These are phyloP conservation scores for Hygrocybe punicea DNA, from an alignment of 768 basidiomycete genomes.

Conservation along the genomic window DNA sequence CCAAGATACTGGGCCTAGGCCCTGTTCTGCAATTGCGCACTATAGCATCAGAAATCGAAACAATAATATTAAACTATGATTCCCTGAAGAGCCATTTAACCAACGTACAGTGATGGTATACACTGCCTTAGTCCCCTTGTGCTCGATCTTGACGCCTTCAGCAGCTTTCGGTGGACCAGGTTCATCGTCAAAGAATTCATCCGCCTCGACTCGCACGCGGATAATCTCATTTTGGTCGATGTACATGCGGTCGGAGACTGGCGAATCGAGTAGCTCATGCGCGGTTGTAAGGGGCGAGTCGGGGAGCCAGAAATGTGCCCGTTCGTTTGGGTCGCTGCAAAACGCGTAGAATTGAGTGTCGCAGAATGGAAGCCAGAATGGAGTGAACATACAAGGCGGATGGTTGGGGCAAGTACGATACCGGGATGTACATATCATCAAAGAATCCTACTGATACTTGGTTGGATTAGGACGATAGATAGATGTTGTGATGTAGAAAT, in stretches of 20 bases:
- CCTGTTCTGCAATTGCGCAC: constrained; percentile 83
- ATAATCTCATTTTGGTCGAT: constrained; percentile 74
- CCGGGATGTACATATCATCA: constrained; percentile 86
- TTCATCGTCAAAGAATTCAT: constrained; percentile 83
- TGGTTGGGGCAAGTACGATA: constrained; percentile 75
- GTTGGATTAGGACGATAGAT: background rate
- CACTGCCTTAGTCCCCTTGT: constrained; percentile 51
- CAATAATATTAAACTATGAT: background rate
- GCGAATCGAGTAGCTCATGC: constrained; percentile 67
- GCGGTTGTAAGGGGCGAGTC: constrained; percentile 37
- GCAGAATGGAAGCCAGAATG: background rate
- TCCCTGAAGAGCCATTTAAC: background rate
- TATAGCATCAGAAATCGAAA: constrained; percentile 23
- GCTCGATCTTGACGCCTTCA: constrained; percentile 60
- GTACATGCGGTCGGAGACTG: constrained; percentile 68
- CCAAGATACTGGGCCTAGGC: constrained; percentile 72
- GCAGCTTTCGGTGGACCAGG: constrained; percentile 76
- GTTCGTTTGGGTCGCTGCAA: constrained; percentile 73
- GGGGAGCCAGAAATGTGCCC: constrained; percentile 80
- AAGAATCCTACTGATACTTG: constrained; percentile 89
- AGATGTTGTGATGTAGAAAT: background rate
- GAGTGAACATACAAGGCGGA: constrained; percentile 61
- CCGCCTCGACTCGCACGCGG: constrained; percentile 73
- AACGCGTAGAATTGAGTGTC: background rate
- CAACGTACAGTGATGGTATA: constrained; percentile 66